Base-by-base conservation (phyloP, 306 rosid species). In the Carpinus fangiana region DNA sequence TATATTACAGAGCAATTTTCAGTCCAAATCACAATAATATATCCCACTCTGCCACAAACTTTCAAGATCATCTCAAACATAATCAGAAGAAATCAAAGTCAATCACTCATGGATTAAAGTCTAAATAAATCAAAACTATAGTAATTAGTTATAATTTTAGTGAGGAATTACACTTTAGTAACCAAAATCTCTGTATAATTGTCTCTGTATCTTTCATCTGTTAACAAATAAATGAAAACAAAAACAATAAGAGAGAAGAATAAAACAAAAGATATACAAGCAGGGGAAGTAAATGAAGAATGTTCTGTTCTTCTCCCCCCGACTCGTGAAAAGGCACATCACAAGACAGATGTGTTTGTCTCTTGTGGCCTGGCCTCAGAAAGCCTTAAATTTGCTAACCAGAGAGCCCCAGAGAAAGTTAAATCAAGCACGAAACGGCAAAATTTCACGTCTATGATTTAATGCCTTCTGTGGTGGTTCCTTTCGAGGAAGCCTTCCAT, bases 401-500 rank as follows among this genome's bases (percentile, higher is more conserved):
- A 81, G 51, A 69, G 47, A 66, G 31, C 73, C 77, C 57, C 84
- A 79, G 77, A 64, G 69, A 75, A 79, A 72, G 79, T 31, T 73
- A 55, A 80, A 68, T 70, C 83, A 64, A 77, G 78, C 92, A 84
- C 83, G 83, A 79, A 79, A 81, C 62, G 14, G 60, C 72, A 21
- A 28, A 18, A 60, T 84, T 81, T 68, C 81, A 86, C 82, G 86
- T 81, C 73, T 70, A 83, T 68, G 26, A 59, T 43, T 89, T 68
- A 89, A 77, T 83, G 85, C 81, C 62, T 75, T 51, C 82, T 75
- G 57, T 70, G 66, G 72, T 76, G 79, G 62, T 77, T 76, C 79
- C 80, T 81, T 54, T 73, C 78, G 23, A 81, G 65, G 64, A 74
- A 65, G 18, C 85, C 79, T 74, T 78, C 79, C 83, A 81, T 80